These are phyloP conservation scores for Vigna nakashimae DNA, from an alignment of 306 rosid species.

Conservation along the genomic window DNA sequence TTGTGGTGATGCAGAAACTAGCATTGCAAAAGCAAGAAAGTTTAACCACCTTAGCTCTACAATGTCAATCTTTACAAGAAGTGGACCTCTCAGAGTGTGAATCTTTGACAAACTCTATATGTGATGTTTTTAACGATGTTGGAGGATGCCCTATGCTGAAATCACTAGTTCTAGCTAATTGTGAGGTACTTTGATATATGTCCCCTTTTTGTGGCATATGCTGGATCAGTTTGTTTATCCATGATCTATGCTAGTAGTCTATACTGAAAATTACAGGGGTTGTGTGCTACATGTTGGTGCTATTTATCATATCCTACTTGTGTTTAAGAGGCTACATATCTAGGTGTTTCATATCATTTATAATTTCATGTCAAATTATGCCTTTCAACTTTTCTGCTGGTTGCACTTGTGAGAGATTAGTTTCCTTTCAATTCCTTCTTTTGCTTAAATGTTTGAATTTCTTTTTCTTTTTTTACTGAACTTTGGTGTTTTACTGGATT, in stretches of 20 bases:
- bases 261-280: background rate
- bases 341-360: conserved; percentile 1
- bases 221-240: conserved; percentile 20
- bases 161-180: conserved; percentile 88
- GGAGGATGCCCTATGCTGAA: conserved; percentile 95
- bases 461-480: conserved; percentile 12
- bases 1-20: conserved; percentile 79
- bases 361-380: background rate
- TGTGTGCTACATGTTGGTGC: background rate
- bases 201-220: conserved; percentile 3
- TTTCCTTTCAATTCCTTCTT: conserved; percentile 13
- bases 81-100: conserved; percentile 99
- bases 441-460: conserved; percentile 15
- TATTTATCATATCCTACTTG: conserved; percentile 3
- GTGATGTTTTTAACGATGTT: conserved; percentile 88
- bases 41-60: conserved; percentile 75
- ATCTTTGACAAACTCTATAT: conserved; percentile 81
- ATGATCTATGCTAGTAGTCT: conserved; percentile 12
- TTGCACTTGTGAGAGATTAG: conserved; percentile 36
- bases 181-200: conserved; percentile 67
- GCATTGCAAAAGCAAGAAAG: conserved; percentile 93
- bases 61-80: conserved; percentile 85
- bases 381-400: conserved; percentile 3
- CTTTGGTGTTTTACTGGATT: conserved; percentile 42
- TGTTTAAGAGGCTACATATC: background rate